Conservation (phyloP, 75 land plant species). For the Pseudotsuga menziesii region DNA sequence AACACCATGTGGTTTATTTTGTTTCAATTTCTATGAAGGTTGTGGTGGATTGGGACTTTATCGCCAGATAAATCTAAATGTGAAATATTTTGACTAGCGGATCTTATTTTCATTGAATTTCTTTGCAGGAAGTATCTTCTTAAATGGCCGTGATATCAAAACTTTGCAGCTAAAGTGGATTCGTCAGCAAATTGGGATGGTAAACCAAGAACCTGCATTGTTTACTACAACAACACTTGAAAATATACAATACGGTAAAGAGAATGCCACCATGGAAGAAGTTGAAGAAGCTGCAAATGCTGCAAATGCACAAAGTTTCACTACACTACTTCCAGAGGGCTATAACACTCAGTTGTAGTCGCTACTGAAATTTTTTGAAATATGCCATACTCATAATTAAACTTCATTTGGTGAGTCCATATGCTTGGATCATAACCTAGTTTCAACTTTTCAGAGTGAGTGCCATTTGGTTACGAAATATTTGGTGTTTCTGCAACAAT, state of each 20-base stretch:
- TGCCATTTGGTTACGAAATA: no score
- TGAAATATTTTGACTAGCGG: no score
- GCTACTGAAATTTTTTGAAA: no score
- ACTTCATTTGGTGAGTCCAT: no score
- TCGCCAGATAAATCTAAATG: background rate
- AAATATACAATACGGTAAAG: conserved; percentile 87
- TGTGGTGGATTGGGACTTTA: background rate
- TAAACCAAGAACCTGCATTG: conserved; percentile 94
- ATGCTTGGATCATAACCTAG: no score
- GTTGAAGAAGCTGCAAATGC: conserved; percentile 83
- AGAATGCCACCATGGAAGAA: conserved; percentile 71
- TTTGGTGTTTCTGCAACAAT: conserved; percentile 79
- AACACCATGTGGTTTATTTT: background rate
- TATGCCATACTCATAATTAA: no score
- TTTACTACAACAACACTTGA: conserved; percentile 84
- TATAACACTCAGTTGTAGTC: conserved; percentile 82
- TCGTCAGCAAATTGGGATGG: conserved; percentile 86
- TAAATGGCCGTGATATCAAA: conserved; percentile 75
- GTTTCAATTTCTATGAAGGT: background rate
- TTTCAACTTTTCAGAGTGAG: no score
- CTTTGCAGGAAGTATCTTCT: conserved; percentile 57
- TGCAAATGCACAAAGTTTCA: conserved; percentile 93
- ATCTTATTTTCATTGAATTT: no score
- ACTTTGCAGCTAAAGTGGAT: conserved; percentile 80
- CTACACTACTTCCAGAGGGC: conserved; percentile 66